Conservation (phyloP, 2,329 filamentous ascomycete genomes). For the Leptographium wingfieldii region DNA sequence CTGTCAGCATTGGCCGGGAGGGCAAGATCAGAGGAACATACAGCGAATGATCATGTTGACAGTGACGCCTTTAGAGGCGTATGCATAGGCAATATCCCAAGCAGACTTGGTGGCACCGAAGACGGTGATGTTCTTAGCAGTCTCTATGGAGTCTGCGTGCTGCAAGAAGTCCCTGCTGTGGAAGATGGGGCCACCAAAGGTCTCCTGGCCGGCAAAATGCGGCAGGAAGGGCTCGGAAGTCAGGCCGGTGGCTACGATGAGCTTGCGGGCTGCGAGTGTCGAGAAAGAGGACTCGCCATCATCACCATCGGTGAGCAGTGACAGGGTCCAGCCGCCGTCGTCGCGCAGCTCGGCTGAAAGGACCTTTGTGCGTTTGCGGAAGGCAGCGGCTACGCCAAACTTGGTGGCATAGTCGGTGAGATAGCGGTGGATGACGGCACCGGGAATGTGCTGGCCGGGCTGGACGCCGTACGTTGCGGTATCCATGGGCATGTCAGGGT, state of each 20-base stretch:
- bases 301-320: constrained; percentile 14
- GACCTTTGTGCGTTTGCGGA: constrained; percentile 28
- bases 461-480: constrained; percentile 35
- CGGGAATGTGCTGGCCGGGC: constrained; percentile 34
- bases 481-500: constrained; percentile 60
- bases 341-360: constrained; percentile 28
- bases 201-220: constrained; percentile 30
- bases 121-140: constrained; percentile 35
- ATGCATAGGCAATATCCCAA: constrained; percentile 52
- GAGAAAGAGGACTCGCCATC: constrained; percentile 7
- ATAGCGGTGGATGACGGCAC: constrained; percentile 33
- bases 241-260: constrained; percentile 43
- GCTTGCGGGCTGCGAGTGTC: constrained; percentile 28
- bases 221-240: constrained; percentile 38
- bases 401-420: constrained; percentile 30
- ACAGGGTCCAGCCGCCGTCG: constrained; percentile 30
- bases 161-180: constrained; percentile 34
- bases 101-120: constrained; percentile 53
- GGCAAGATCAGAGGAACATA: constrained; percentile 8
- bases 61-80: constrained; percentile 38
- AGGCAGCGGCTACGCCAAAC: constrained; percentile 27
- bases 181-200: constrained; percentile 34
- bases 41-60: constrained; percentile 50
- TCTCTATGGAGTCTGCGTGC: constrained; percentile 26
- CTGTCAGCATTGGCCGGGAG: not conserved